Percentiles rank a stretch among this genome's conserved stretches.
These are phyloP conservation scores for Hippophae gyantsensis DNA, from an alignment of 306 rosid genomes.

Conservation along the genomic window DNA sequence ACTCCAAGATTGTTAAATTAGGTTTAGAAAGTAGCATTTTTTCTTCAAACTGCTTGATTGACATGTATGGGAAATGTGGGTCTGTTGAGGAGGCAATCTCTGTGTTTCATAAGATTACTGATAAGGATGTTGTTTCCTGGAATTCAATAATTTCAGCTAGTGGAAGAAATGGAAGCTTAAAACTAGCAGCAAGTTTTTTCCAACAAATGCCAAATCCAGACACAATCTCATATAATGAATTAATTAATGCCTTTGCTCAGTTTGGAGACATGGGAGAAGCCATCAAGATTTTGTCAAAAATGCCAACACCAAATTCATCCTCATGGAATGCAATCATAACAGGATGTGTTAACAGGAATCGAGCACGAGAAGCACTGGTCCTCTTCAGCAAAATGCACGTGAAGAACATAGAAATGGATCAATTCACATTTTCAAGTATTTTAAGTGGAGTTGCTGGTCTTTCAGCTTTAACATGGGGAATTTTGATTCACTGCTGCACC, in stretches of 20 bases:
- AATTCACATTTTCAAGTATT: conserved; percentile 58
- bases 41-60: conserved; percentile 59
- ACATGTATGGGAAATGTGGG: conserved; percentile 75
- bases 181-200: conserved; percentile 36
- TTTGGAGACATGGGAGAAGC: conserved; percentile 48
- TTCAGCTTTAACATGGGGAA: conserved; percentile 55
- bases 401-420: conserved; percentile 34
- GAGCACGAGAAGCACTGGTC: conserved; percentile 41
- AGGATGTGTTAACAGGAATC: conserved; percentile 53
- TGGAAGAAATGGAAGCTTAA: conserved; percentile 39
- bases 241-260: conserved; percentile 55
- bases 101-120: conserved; percentile 25
- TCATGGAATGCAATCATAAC: conserved; percentile 71
- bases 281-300: conserved; percentile 29
- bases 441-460: conserved; percentile 54
- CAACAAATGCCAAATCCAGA: conserved; percentile 49
- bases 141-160: conserved; percentile 56
- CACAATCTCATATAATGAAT: conserved; percentile 48
- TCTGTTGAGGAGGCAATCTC: conserved; percentile 25
- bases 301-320: conserved; percentile 55
- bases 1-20: conserved; percentile 37
- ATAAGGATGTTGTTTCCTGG: conserved; percentile 55
- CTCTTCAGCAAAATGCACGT: conserved; percentile 50
- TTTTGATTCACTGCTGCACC: conserved; percentile 47
- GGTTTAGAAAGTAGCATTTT: conserved; percentile 32